Conservation (phyloP, 768 basidiomycete species). For the Boletellus emodensis region DNA sequence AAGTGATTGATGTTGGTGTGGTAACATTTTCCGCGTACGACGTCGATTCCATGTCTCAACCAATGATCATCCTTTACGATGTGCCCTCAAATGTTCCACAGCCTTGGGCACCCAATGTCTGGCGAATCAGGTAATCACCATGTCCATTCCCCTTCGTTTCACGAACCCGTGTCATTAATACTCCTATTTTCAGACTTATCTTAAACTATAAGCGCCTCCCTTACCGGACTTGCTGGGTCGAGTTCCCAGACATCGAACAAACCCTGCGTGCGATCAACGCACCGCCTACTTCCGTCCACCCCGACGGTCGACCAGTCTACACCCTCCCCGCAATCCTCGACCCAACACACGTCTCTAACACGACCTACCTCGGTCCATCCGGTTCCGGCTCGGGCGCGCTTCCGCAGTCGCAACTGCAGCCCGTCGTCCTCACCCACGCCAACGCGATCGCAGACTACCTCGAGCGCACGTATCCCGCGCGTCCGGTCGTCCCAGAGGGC, state of each 20-base stretch:
- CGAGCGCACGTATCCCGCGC: conserved; percentile 62
- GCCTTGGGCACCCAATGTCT: conserved; percentile 75
- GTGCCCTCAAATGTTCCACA: conserved; percentile 55
- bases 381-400: conserved; percentile 2
- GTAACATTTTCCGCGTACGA: not conserved
- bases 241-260: conserved; percentile 63
- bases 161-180: not conserved
- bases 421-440: conserved; percentile 54
- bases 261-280: conserved; percentile 57
- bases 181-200: conserved; percentile 47
- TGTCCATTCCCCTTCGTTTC: not conserved
- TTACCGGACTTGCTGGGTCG: conserved; percentile 67
- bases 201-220: conserved; percentile 74
- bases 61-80: conserved; percentile 64
- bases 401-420: conserved; percentile 36
- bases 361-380: not conserved
- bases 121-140: conserved; percentile 56
- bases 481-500: conserved; percentile 68
- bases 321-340: conserved; percentile 69
- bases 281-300: conserved; percentile 48
- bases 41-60: conserved; percentile 36
- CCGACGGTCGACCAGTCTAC: conserved; percentile 60
- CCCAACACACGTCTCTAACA: conserved; percentile 27
- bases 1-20: conserved; percentile 6
- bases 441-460: conserved; percentile 70